Evolutionary conservation across 2,329 filamentous ascomycete species (phyloP), one percentile per base, ranked within the genome.

Genomic region (Annulohypoxylon truncatum): DNA sequence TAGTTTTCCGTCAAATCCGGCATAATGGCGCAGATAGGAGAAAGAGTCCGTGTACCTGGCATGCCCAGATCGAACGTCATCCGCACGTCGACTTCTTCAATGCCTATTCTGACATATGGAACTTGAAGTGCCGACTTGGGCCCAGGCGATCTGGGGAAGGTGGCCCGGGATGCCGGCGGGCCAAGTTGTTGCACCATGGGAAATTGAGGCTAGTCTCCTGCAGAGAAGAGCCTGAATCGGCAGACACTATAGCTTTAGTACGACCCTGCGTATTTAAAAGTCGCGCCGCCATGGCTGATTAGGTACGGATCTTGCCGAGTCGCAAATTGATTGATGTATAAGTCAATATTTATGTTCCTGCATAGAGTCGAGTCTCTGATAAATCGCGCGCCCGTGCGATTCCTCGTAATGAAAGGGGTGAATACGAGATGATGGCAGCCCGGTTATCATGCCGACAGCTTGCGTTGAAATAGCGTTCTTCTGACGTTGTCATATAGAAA

Each of bases 41-140:
- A 52, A 48, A 10, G 2, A 35, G 24, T 42, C 31, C 38, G 44
- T 24, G 24, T 59, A 51, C 56, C 61, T 64, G 61, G 61, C 35
- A 64, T 67, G 65, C 51, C 63, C 68, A 70, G 66, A 56, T 26
- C 33, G 56, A 28, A 28, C 13, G 35, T 56, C 42, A 60, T 71
- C 68, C 64, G 61, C 58, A 62, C 56, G 65, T 67, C 61, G 68
- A 71, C 61, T 24, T 33, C 28, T 57, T 57, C 47, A 24, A 68
- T 68, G 57, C 71, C 71, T 66, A 62, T 70, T 72, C 55, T 53
- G 67, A 70, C 47, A 33, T 24, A 29, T 71, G 71, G 71, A 73
- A 61, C 65, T 35, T 61, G n/a, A 50, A 62, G 28, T 61, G 51
- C 70, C 70, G 70, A 31, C 51, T 53, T 61, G 48, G 13, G 12